Percentiles rank a stretch among this genome's conserved stretches.
phyloP scores from a whole-genome alignment of 352 stramenopile species.

The Pythium scleroteichum region DNA sequence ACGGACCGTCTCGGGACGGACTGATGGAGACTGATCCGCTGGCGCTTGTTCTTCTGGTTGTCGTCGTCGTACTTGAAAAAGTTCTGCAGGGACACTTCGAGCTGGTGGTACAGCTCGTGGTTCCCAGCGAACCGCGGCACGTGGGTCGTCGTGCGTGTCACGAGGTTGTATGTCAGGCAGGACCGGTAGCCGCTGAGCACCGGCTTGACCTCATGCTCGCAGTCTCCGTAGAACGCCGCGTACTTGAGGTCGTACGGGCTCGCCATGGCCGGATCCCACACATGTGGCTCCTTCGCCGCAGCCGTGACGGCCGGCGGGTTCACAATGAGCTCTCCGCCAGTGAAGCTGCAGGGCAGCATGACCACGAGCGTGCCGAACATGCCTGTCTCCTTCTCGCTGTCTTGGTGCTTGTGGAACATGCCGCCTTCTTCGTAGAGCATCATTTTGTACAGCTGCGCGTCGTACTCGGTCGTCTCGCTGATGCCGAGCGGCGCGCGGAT shows the following conservation, averaged over 20 bases:
- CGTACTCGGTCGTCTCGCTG: slow-evolving; percentile 2
- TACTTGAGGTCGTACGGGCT: slow-evolving; percentile 25
- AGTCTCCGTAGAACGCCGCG: slow-evolving; percentile 30
- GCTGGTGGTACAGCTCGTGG: neutral
- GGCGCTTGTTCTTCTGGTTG: neutral
- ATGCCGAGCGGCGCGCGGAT: slow-evolving; percentile 16
- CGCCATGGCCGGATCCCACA: slow-evolving; percentile 14
- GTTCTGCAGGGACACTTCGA: slow-evolving; percentile 1
- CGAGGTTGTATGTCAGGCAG: slow-evolving; percentile 28
- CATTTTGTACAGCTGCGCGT: slow-evolving; percentile 41
- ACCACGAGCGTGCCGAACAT: slow-evolving; percentile 57
- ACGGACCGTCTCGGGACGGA: neutral
- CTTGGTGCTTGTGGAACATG: slow-evolving; percentile 43
- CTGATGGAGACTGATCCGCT: neutral
- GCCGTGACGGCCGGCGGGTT: neutral
- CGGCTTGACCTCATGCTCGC: slow-evolving; percentile 23
- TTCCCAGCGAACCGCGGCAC: slow-evolving; percentile 17
- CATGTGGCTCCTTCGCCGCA: neutral
- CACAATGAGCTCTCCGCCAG: slow-evolving; percentile 26
- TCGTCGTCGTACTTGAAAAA: slow-evolving; percentile 19
- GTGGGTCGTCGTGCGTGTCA: slow-evolving; percentile 7
- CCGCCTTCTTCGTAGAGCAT: slow-evolving; percentile 43
- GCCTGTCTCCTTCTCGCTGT: slow-evolving; percentile 51
- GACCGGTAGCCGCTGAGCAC: slow-evolving; percentile 22
- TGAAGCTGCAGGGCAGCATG: slow-evolving; percentile 33